phyloP scores from a whole-genome alignment of 495 filamentous ascomycete genomes.

The Articulospora tetracladia region DNA sequence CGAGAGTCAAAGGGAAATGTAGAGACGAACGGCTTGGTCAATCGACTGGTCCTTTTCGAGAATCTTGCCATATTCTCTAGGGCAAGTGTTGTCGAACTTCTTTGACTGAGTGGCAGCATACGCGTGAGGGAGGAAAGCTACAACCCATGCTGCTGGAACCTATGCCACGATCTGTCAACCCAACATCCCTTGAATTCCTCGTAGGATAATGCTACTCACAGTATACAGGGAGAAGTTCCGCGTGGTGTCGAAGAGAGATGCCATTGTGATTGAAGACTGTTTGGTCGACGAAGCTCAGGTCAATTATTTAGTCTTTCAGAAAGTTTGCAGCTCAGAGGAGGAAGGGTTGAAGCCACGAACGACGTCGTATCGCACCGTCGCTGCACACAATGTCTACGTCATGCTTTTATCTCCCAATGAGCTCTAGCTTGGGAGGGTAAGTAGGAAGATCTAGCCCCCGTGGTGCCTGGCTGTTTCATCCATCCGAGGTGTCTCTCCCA shows the following conservation, averaged over 20 bases:
- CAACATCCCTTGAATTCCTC: not conserved
- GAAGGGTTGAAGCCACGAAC: no score
- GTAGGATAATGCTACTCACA: conserved; percentile 25
- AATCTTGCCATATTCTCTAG: conserved; percentile 28
- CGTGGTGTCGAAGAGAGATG: conserved; percentile 34
- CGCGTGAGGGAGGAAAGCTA: conserved; percentile 33
- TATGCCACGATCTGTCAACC: conserved; percentile 14
- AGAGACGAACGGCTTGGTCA: conserved; percentile 34
- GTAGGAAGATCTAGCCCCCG: no score
- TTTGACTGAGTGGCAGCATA: conserved; percentile 35
- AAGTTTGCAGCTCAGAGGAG: no score
- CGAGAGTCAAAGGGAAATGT: not conserved
- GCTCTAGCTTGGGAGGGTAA: not conserved
- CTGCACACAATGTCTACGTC: not conserved
- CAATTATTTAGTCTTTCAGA: no score
- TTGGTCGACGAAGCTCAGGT: no score
- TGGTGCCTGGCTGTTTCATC: not conserved
- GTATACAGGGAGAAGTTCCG: conserved; percentile 45
- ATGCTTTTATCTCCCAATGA: not conserved
- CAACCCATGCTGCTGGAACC: conserved; percentile 43
- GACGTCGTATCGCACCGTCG: not conserved
- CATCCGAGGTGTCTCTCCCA: no score
- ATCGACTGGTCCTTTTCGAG: conserved; percentile 36
- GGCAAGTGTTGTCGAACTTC: conserved; percentile 36
- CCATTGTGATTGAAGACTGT: conserved; percentile 29